phyloP scores from a whole-genome alignment of 768 basidiomycete species.

The Hemileccinum impolitum region DNA sequence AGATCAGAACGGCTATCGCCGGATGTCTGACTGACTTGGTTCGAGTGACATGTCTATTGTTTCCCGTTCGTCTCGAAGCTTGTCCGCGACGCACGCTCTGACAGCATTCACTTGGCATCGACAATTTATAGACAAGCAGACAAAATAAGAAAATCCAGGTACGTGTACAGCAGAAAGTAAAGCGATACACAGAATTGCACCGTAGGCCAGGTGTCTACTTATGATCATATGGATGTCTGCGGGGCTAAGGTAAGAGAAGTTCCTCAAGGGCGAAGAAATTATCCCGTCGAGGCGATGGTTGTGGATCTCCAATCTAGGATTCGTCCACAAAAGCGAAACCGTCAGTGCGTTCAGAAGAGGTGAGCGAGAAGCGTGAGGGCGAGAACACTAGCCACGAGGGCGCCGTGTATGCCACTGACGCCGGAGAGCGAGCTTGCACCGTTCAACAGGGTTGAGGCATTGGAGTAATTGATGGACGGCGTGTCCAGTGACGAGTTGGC shows the following conservation, averaged over 20 bases:
- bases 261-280: not conserved
- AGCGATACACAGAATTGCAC: slow-evolving; percentile 1
- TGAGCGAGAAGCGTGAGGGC: slow-evolving; percentile 14
- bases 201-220: not conserved
- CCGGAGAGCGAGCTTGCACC: slow-evolving; percentile 25
- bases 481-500: slow-evolving; percentile 49
- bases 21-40: not conserved
- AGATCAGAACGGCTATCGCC: too few species aligned
- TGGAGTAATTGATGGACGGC: slow-evolving; percentile 57
- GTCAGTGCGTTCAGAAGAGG: slow-evolving; percentile 16
- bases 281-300: not conserved
- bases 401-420: slow-evolving; percentile 8
- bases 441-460: slow-evolving; percentile 52
- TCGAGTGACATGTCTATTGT: not conserved
- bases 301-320: not conserved
- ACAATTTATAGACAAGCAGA: not conserved
- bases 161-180: not conserved
- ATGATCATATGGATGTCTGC: not conserved
- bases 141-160: not conserved
- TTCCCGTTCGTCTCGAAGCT: not conserved
- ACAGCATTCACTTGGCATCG: not conserved
- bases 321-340: not conserved
- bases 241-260: not conserved
- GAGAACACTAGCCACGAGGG: slow-evolving; percentile 13
- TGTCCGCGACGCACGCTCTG: not conserved